A percentile compares a stretch with the other conserved stretches of the same genome.
These are phyloP conservation scores for Plasmodium inui DNA, from an alignment of 169 alveolate genomes.

Conservation along the genomic window DNA sequence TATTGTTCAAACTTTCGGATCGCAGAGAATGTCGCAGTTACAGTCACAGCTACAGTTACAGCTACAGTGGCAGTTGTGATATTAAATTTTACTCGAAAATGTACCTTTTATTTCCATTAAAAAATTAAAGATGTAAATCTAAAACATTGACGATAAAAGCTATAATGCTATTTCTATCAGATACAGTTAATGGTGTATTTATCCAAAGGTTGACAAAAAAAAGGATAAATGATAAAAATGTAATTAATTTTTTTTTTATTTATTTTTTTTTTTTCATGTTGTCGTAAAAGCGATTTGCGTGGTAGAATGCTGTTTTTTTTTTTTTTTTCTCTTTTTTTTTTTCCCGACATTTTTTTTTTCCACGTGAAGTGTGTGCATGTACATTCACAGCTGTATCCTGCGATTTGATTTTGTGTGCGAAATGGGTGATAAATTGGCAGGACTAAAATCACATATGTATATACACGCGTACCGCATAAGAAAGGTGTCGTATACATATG, in stretches of 20 bases:
- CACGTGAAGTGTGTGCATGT: constrained; percentile 61
- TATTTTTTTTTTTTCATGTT: constrained; percentile 1
- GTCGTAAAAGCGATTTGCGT: constrained; percentile 12
- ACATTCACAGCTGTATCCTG: constrained; percentile 17
- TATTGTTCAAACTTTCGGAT: not conserved
- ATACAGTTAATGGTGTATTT: constrained; percentile 17
- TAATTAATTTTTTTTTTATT: not conserved
- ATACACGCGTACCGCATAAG: not conserved
- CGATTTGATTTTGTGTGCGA: constrained; percentile 39
- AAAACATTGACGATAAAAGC: constrained; percentile 42
- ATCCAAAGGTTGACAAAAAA: constrained; percentile 23
- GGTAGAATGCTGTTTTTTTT: constrained; percentile 58
- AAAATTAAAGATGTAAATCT: constrained; percentile 36
- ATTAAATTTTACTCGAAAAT: constrained; percentile 4
- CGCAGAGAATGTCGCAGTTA: constrained; percentile 3
- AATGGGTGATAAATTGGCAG: not conserved
- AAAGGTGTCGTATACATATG: not conserved
- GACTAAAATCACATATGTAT: not conserved
- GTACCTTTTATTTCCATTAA: constrained; percentile 16
- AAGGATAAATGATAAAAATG: not conserved
- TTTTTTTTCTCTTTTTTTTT: constrained; percentile 10
- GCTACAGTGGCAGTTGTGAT: not conserved
- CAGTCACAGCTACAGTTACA: not conserved
- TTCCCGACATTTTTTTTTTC: constrained; percentile 45
- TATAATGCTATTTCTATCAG: constrained; percentile 10